Base-by-base conservation (phyloP, 2,329 filamentous ascomycete genomes). In the Cladosporium sp. region DNA sequence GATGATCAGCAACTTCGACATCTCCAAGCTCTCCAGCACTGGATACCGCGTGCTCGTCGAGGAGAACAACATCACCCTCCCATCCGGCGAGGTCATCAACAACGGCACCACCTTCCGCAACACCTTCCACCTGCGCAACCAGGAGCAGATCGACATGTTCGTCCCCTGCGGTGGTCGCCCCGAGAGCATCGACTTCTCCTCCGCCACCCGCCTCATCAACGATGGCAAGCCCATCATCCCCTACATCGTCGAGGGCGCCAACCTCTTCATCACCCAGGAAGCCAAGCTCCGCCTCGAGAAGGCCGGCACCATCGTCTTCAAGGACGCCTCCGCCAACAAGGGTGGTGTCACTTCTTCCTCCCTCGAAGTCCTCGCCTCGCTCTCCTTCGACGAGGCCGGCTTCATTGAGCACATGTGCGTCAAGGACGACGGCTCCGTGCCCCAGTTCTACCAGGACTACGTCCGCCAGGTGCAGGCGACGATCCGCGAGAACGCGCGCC, bases 321-420 rank as follows among this genome's bases (percentile, higher is more conserved):
- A 99, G 83, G 95, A 99, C 78, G 95, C 95, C 5, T 97, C 92
- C 44, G 93, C 94, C 65, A 99, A 99, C 86, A 99, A 99, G 85
- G 95, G 95, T 70, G 95, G 95, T 78, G 95, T 99, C 55, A 99
- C 95, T 0, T 97, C 93, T 0, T 98, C 95, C 0, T 98, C 95
- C 0, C 88, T 98, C 35, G 95, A 99, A 76, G 95, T 99, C 6
- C 87, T 99, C 28, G 95, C 95, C 8, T 95, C 93, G 16, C 85
- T 99, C 65, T 95, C 93, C 49, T 98, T 99, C 76, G 92, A 99
- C 73, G 95, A 99, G 71, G 83, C 87, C 65, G 88, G 89, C 69
- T 99, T 99, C 81, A 86, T 90, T 62, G 84, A 93, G 79, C 89
- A 99, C 84, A 99, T 99, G 95, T 99, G 95, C 80, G 86, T 95